Conservation (phyloP, 2,329 filamentous ascomycete species). For the Tolypocladium inflatum region DNA sequence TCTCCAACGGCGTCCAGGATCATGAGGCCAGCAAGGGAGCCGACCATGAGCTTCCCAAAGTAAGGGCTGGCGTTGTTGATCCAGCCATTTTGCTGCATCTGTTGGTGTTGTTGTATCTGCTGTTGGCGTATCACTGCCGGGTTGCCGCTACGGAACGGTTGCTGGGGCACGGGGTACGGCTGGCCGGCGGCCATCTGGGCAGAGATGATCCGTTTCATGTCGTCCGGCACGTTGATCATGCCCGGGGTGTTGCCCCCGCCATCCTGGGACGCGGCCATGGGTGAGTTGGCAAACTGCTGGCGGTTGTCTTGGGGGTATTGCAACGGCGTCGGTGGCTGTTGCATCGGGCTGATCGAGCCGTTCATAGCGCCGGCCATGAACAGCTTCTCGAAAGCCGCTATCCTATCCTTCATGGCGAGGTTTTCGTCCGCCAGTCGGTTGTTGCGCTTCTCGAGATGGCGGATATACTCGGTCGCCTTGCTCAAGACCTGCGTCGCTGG, state of each 20-base stretch:
- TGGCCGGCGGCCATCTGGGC: slow-evolving; percentile 45
- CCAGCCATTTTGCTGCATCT: slow-evolving; percentile 44
- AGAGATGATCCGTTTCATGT: slow-evolving; percentile 54
- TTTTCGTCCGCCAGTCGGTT: slow-evolving; percentile 77
- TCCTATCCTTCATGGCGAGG: slow-evolving; percentile 62
- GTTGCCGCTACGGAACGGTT: slow-evolving; percentile 35
- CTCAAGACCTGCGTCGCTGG: slow-evolving; percentile 54
- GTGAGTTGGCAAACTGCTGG: slow-evolving; percentile 35
- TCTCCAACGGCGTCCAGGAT: slow-evolving; percentile 71
- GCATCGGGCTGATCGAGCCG: slow-evolving; percentile 44
- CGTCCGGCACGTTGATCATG: slow-evolving; percentile 57
- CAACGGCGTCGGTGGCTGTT: slow-evolving; percentile 44
- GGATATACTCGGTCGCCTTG: slow-evolving; percentile 94
- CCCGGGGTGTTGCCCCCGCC: slow-evolving; percentile 36
- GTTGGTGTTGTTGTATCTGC: slow-evolving; percentile 43
- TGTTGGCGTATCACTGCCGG: slow-evolving; percentile 42
- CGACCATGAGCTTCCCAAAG: slow-evolving; percentile 78
- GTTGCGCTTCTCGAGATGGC: slow-evolving; percentile 86
- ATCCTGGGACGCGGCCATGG: slow-evolving; percentile 29
- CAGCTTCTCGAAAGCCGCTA: slow-evolving; percentile 68
- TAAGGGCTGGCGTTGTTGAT: slow-evolving; percentile 44
- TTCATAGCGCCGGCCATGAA: slow-evolving; percentile 69
- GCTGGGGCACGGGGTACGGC: slow-evolving; percentile 39
- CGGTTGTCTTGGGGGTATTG: slow-evolving; percentile 34
- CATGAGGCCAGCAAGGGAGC: slow-evolving; percentile 87